phyloP scores from a whole-genome alignment of 139 green algal genomes.

The Yamagishiella unicocca region DNA sequence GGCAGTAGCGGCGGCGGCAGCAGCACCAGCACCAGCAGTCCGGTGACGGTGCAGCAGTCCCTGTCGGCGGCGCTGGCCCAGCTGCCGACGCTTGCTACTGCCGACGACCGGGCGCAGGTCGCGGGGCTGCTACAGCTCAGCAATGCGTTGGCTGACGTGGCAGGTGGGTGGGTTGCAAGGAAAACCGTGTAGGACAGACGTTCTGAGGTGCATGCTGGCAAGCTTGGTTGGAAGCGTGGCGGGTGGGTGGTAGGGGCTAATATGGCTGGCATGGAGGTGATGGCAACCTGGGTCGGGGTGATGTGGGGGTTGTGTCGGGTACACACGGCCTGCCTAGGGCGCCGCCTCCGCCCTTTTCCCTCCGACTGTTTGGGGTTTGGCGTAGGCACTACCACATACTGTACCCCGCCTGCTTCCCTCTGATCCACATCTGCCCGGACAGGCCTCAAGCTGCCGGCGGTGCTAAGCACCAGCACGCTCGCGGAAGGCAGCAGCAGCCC shows the following conservation, averaged over 20 bases:
- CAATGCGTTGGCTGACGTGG: slow-evolving; percentile 29
- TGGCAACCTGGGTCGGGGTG: too few relatives aligned
- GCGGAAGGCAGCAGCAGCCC: not conserved
- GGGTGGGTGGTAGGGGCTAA: too few relatives aligned
- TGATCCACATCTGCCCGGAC: too few relatives aligned
- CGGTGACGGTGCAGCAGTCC: slow-evolving; percentile 18
- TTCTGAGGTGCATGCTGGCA: too few relatives aligned
- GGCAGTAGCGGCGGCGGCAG: not conserved
- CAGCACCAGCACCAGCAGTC: not conserved
- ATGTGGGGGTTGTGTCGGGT: too few relatives aligned
- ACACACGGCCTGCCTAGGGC: too few relatives aligned
- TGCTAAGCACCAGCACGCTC: not conserved
- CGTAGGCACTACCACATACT: too few relatives aligned
- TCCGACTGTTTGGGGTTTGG: too few relatives aligned
- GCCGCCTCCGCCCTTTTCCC: too few relatives aligned
- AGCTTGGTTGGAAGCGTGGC: too few relatives aligned
- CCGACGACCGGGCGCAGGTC: slow-evolving; percentile 31
- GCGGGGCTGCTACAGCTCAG: slow-evolving; percentile 23
- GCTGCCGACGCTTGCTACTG: slow-evolving; percentile 5
- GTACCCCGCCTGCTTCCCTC: too few relatives aligned
- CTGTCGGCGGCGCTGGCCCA: slow-evolving; percentile 18
- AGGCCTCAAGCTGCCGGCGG: not conserved
- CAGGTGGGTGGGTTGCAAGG: not conserved
- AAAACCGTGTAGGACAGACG: not conserved
- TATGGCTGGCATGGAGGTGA: too few relatives aligned